Conservation (phyloP, 345 rosid species). For the Kandelia obovata region DNA sequence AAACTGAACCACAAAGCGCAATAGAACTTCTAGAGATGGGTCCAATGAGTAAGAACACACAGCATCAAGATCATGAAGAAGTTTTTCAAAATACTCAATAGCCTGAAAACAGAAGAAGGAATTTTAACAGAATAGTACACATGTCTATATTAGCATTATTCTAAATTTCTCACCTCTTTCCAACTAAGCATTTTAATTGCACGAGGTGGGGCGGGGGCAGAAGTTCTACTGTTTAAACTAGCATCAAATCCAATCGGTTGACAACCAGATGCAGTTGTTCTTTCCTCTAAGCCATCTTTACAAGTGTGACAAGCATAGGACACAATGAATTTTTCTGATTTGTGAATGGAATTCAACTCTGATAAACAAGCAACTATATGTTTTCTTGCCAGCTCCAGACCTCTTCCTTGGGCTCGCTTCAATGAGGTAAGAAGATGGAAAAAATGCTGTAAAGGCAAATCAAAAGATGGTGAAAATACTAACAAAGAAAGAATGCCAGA, state of each 20-base stretch:
- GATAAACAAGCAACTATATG: conserved; percentile 73
- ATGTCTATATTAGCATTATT: conserved; percentile 7
- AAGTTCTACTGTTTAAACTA: conserved; percentile 69
- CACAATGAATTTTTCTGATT: conserved; percentile 50
- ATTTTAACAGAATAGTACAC: conserved; percentile 12
- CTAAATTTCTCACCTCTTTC: conserved; percentile 56
- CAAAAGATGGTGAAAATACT: conserved; percentile 21
- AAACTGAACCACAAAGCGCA: conserved; percentile 75
- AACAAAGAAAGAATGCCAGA: conserved; percentile 1
- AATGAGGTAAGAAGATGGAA: conserved; percentile 74
- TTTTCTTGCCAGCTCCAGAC: conserved; percentile 84
- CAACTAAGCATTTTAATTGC: conserved; percentile 83
- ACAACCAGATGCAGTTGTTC: conserved; percentile 85
- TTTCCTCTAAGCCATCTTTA: conserved; percentile 43
- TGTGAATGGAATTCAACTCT: conserved; percentile 65
- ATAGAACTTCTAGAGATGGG: conserved; percentile 58
- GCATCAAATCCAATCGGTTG: conserved; percentile 89
- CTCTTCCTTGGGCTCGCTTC: conserved; percentile 96
- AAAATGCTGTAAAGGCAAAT: conserved; percentile 69
- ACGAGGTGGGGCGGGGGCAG: conserved; percentile 97
- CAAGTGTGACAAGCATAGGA: conserved; percentile 33
- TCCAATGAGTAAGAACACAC: conserved; percentile 72
- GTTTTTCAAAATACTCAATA: conserved; percentile 76
- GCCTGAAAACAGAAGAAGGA: conserved; percentile 53
- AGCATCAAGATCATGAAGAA: conserved; percentile 80